Evolutionary conservation across 208 protist genomes (phyloP), one percentile per base, ranked within the genome.

Genomic region (Acanthamoeba healyi): DNA sequence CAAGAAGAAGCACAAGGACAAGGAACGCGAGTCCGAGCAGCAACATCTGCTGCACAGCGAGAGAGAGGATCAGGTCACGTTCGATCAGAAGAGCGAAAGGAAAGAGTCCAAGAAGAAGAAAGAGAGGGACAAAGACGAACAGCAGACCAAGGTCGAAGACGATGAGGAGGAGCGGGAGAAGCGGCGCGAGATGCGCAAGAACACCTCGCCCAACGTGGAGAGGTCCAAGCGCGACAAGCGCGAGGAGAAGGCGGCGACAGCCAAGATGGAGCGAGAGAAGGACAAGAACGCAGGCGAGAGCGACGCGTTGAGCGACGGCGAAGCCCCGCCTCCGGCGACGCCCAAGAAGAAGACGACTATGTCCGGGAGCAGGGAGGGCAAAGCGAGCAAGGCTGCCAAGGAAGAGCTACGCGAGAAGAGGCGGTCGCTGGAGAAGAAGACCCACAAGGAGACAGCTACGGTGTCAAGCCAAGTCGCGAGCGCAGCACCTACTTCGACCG

Each of bases 101-200:
- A 91, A 91, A 91, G 84, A 91, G 56, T 72, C 51, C 3, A 91
- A 72, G 32, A 91, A 91, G 26, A 91, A 91, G 54, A 91, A 91
- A n/a, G 84, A 91, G 61, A 32, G 84, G 26, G 84, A 91, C 22
- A 91, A 91, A 72, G 84, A 91, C 5, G 40, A 87, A 32, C 44
- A 38, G 51, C 79, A 65, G 79, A 12, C 40, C 42, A 91, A 91
- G 61, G 61, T 4, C 12, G 84, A 89, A n/a, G 56, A 72, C 36
- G 84, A 74, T 14, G 84, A 65, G 36, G 84, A 91, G 42, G 84
- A 91, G 17, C 84, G 84, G 9, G 84, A 91, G 32, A 91, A 91
- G 84, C 51, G 84, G 38, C 84, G 84, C 34, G 61, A 91, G 38
- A 26, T 74, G 32, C 51, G 84, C 56, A 91, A 91, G 61, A 32